phyloP scores from a whole-genome alignment of 2,329 filamentous ascomycete species.

The Fusarium phyllophilum region DNA sequence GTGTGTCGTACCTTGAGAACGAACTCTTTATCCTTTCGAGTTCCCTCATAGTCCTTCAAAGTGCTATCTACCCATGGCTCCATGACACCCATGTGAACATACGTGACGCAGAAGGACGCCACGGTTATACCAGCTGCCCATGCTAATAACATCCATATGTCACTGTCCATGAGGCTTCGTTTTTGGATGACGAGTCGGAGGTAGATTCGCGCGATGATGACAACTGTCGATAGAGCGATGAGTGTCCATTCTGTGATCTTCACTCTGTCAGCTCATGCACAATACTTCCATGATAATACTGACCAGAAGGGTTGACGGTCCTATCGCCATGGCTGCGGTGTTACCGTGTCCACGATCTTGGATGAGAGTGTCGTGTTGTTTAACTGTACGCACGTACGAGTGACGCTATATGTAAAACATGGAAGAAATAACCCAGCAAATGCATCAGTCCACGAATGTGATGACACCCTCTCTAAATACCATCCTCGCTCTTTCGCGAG shows the following conservation, averaged over 20 bases:
- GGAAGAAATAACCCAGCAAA: background rate
- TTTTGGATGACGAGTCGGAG: constrained; percentile 26
- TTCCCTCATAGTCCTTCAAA: background rate
- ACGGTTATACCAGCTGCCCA: constrained; percentile 7
- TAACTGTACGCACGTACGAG: background rate
- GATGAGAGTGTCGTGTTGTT: too few relatives aligned
- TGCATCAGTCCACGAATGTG: background rate
- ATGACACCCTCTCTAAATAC: background rate
- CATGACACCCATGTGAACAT: constrained; percentile 13
- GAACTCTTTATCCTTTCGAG: background rate
- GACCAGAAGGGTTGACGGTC: constrained; percentile 7
- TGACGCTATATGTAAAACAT: background rate
- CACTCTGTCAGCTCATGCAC: background rate
- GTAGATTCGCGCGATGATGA: constrained; percentile 29
- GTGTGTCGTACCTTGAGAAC: background rate
- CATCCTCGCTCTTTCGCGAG: background rate
- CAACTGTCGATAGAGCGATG: constrained; percentile 10
- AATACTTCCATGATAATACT: accelerated
- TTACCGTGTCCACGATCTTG: background rate
- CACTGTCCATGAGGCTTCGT: constrained; percentile 14
- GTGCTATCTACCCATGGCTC: background rate
- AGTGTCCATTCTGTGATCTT: constrained; percentile 23
- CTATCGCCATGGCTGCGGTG: background rate
- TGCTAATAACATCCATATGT: constrained; percentile 18
- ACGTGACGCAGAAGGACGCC: background rate